Evolutionary conservation across 108 stramenopile genomes (phyloP), one percentile per base, ranked within the genome.

Genomic region (Nitzschia sp.): DNA sequence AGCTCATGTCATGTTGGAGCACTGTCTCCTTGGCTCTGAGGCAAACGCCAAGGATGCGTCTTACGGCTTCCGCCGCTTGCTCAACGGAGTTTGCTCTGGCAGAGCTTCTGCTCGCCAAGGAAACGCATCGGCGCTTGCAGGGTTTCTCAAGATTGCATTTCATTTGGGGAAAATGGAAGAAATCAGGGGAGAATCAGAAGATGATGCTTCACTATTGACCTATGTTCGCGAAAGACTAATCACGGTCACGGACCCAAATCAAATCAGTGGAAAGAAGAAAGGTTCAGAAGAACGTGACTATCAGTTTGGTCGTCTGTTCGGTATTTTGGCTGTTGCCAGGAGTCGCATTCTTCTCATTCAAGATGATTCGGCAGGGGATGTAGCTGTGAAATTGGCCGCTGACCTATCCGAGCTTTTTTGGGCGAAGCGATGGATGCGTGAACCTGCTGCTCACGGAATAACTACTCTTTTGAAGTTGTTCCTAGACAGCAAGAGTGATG

Each of bases 51-150:
- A 85, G 52, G 92, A 93, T 76, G 89, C 89, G 3, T 70, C 86
- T 0, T 93, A 93, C 63, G 88, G 89, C 20, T 73, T 93, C 21
- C 76, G 80, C 26, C 86, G 92, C 38, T 71, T 93, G 25, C 71
- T 93, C 63, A 89, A 90, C 64, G 92, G 89, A 43, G 34, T 93
- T 7, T 93, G 88, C 52, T 83, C 85, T 51, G 92, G 92, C 14
- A 77, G 92, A 41, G 92, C 92, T 14, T 84, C 84, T 9, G 88
- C 89, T 57, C 82, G 92, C 54, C 89, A 93, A 71, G 92, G 92
- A 53, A 89, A 83, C 65, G 92, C 92, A 44, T 87, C 88, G 42
- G 81, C 83, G n/a, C 63, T 93, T 44, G 76, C 89, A 8, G 73
- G 79, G 17, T 93, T 87, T 67, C 65, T 93, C 14, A 85, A 84